Evolutionary conservation across 2,329 filamentous ascomycete species (phyloP).

Genomic region (Calonectria pseudoreteaudii): DNA sequence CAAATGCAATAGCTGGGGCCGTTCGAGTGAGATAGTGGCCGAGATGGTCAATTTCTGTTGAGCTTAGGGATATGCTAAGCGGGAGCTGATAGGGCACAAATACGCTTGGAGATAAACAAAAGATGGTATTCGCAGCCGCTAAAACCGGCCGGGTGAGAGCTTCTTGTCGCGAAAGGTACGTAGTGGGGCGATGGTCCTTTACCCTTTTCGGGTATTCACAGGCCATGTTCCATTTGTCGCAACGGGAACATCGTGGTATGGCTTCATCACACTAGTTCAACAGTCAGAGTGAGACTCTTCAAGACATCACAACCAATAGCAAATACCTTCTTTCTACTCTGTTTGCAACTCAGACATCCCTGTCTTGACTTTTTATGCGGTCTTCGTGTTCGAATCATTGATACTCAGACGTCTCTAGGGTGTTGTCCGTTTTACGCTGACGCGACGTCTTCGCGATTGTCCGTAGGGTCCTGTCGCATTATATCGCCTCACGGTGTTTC

Average conservation of each 20-base stretch:
- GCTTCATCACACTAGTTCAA: slow-evolving; percentile 29
- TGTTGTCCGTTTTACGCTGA: neutral
- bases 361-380: slow-evolving; percentile 39
- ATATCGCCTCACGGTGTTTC: neutral
- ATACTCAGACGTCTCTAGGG: neutral
- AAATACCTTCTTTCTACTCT: slow-evolving; percentile 37
- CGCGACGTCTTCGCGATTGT: neutral
- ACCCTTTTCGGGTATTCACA: slow-evolving; percentile 29
- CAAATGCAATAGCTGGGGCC: slow-evolving; percentile 50
- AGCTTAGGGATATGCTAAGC: slow-evolving; percentile 23
- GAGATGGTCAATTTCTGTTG: slow-evolving; percentile 51
- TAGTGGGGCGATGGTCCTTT: neutral
- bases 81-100: neutral
- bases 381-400: slow-evolving; percentile 28
- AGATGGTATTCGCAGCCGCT: neutral
- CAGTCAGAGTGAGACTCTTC: neutral
- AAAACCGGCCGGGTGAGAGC: neutral
- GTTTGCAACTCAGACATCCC: slow-evolving; percentile 38
- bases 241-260: slow-evolving; percentile 32
- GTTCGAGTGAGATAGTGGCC: slow-evolving; percentile 57
- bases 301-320: fast-evolving
- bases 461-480: neutral
- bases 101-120: slow-evolving; percentile 4
- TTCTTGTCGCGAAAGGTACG: neutral
- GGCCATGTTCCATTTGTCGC: slow-evolving; percentile 15